Conservation (phyloP, 345 rosid species). For the Theobroma cacao region DNA sequence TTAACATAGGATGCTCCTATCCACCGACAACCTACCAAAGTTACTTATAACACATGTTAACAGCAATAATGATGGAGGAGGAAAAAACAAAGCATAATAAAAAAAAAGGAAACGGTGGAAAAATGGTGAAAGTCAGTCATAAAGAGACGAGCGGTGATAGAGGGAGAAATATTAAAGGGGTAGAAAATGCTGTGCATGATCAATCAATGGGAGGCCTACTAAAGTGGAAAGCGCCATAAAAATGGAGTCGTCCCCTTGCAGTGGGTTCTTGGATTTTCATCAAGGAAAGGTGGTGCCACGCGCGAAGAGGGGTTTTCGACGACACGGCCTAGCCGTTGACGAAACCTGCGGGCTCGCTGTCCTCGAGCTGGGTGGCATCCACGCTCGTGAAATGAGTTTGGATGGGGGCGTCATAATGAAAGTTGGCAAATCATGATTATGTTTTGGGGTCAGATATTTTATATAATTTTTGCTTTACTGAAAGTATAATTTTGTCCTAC, state of each 20-base stretch:
- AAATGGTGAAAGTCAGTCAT: constrained; percentile 1
- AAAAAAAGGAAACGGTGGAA: background rate
- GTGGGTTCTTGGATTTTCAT: background rate
- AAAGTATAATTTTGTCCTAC: background rate
- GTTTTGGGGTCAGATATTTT: background rate
- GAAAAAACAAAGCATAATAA: too few species aligned
- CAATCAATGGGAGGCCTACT: background rate
- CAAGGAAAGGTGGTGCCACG: background rate
- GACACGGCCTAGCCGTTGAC: background rate
- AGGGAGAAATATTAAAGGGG: background rate
- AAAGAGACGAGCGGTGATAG: constrained; percentile 9
- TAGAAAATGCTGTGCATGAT: background rate
- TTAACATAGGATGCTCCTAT: constrained; percentile 6
- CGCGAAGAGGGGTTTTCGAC: background rate
- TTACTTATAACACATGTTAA: background rate
- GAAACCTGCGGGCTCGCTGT: background rate
- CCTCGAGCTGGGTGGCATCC: background rate
- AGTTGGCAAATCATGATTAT: background rate
- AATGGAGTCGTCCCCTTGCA: background rate
- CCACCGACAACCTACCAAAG: constrained; percentile 10
- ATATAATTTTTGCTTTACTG: background rate
- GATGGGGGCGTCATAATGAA: background rate
- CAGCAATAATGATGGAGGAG: background rate
- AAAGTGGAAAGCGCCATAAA: background rate
- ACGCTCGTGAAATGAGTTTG: background rate